Conservation (phyloP, 345 rosid species). For the Moricandia moricandioides region DNA sequence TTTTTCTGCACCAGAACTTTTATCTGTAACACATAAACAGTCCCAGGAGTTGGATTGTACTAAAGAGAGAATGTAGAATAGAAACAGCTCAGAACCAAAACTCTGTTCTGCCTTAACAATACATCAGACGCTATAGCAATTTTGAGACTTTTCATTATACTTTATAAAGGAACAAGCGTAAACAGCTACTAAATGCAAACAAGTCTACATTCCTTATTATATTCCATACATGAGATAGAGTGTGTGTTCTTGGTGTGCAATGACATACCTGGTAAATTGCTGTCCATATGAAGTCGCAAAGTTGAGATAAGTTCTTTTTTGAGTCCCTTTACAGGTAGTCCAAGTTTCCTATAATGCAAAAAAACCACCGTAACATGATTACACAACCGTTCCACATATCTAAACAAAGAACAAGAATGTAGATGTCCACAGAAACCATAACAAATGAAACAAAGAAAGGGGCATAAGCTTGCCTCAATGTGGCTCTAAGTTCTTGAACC, state of each 20-base stretch:
- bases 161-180: not conserved
- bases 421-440: not conserved
- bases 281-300: constrained; percentile 51
- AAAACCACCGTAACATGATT: not conserved
- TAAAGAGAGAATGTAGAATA: not conserved
- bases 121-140: not conserved
- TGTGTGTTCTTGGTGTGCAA: constrained; percentile 1
- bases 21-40: constrained; percentile 41
- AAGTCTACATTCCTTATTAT: not conserved
- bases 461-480: constrained; percentile 50
- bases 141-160: not conserved
- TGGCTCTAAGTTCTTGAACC: constrained; percentile 62
- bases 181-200: not conserved
- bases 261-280: constrained; percentile 47
- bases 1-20: constrained; percentile 36
- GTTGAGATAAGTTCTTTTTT: constrained; percentile 71
- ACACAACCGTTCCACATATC: not conserved
- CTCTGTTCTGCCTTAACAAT: not conserved
- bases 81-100: not conserved
- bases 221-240: not conserved
- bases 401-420: constrained; percentile 11
- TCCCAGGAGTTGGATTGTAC: not conserved
- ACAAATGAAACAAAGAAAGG: not conserved
- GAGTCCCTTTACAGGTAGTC: constrained; percentile 72
- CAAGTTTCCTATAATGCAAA: constrained; percentile 52